Percentiles rank a stretch among this genome's conserved stretches.
phyloP scores from a whole-genome alignment of 140 eudicot genomes.

The Oenanthe javanica region DNA sequence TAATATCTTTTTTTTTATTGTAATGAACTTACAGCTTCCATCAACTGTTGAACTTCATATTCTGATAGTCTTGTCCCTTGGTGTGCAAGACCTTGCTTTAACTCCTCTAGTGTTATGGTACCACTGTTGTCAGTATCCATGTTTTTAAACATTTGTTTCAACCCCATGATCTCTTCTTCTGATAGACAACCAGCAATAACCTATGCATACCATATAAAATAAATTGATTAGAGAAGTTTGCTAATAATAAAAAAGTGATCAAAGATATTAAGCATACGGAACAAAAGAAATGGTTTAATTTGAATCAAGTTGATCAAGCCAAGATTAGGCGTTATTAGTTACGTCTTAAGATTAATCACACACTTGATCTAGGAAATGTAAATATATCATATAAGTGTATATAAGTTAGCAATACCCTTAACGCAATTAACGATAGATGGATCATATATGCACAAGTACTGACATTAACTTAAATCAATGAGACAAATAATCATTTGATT shows the following conservation, averaged over 20 bases:
- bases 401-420: neutral
- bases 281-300: no score
- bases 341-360: neutral
- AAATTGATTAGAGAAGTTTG: neutral
- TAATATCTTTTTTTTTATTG: no score
- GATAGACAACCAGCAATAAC: constrained; percentile 45
- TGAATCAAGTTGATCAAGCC: no score
- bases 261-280: no score
- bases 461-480: neutral
- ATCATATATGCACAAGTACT: neutral
- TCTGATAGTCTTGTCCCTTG: constrained; percentile 38
- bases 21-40: constrained; percentile 42
- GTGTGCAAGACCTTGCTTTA: constrained; percentile 38
- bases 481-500: neutral
- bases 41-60: constrained; percentile 33
- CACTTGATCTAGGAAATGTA: neutral
- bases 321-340: no score
- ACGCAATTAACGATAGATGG: neutral
- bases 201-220: constrained; percentile 13
- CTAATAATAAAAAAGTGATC: neutral
- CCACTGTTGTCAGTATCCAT: constrained; percentile 47
- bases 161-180: constrained; percentile 39
- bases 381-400: no score
- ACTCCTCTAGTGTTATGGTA: constrained; percentile 42
- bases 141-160: constrained; percentile 44